Evolutionary conservation across 176 grass and related monocot genomes (phyloP).

Genomic region (Oropetium thomaeum): DNA sequence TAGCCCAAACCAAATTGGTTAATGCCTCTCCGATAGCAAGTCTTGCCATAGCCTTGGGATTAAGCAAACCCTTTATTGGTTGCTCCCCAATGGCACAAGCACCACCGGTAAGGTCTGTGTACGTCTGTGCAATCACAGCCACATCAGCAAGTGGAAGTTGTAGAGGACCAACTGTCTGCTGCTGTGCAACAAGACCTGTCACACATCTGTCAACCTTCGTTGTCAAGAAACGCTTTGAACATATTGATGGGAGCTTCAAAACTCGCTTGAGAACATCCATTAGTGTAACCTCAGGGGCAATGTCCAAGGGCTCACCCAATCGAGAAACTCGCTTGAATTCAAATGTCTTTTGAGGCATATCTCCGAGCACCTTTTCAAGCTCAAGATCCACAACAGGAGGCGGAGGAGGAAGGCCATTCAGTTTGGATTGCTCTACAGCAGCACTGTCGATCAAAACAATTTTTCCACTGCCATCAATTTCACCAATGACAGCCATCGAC

Average conservation of each 20-base stretch:
- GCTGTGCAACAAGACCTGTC: conserved; percentile 82
- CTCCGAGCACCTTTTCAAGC: conserved; percentile 86
- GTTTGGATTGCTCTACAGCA: conserved; percentile 53
- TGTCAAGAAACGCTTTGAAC: conserved; percentile 88
- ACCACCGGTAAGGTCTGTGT: conserved; percentile 72
- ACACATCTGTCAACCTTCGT: conserved; percentile 95
- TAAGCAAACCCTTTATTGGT: conserved; percentile 75
- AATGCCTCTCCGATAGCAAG: conserved; percentile 81
- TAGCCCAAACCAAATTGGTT: conserved; percentile 92
- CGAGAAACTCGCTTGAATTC: conserved; percentile 55
- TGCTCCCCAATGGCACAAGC: conserved; percentile 85
- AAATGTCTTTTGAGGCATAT: conserved; percentile 91
- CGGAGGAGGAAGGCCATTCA: conserved; percentile 49
- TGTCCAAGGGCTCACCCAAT: conserved; percentile 58
- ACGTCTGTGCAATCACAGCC: conserved; percentile 84
- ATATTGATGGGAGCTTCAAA: conserved; percentile 68
- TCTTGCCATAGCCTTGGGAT: conserved; percentile 78
- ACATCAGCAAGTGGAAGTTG: conserved; percentile 86
- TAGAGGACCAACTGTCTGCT: conserved; percentile 78
- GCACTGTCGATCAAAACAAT: conserved; percentile 79
- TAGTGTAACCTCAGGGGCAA: conserved; percentile 64
- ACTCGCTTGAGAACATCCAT: conserved; percentile 83
- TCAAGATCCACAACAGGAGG: conserved; percentile 71
- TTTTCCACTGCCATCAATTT: conserved; percentile 72
- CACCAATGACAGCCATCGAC: conserved; percentile 80